Evolutionary conservation across 73 alveolate species (phyloP).

Genomic region (Stentor roeselii): DNA sequence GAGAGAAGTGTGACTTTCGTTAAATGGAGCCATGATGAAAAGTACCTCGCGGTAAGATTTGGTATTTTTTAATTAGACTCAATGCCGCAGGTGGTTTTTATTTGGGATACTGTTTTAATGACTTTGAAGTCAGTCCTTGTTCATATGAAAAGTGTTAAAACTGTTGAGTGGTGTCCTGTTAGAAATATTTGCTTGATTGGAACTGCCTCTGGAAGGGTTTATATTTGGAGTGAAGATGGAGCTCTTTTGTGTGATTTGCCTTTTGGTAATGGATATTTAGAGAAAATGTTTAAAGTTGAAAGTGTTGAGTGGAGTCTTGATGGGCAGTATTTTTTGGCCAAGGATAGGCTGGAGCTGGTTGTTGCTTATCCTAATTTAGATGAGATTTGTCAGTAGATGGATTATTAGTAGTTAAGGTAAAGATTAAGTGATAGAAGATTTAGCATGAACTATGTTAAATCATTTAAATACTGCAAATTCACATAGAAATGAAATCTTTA

Average conservation of each 20-base stretch:
- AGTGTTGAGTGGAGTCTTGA: constrained; percentile 82
- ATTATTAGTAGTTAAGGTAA: too few species aligned
- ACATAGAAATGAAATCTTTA: too few species aligned
- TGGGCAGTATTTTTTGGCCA: constrained; percentile 66
- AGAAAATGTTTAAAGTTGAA: constrained; percentile 51
- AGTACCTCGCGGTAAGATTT: constrained; percentile 74
- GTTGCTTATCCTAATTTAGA: constrained; percentile 75
- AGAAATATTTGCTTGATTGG: constrained; percentile 67
- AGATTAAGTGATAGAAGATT: too few species aligned
- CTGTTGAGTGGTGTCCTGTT: constrained; percentile 72
- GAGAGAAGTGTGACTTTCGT: constrained; percentile 65
- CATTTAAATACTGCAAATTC: too few species aligned
- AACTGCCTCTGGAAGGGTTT: constrained; percentile 69
- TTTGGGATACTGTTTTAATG: constrained; percentile 77
- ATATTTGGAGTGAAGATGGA: constrained; percentile 72
- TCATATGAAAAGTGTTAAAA: constrained; percentile 71
- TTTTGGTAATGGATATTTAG: constrained; percentile 34
- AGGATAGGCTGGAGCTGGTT: constrained; percentile 56
- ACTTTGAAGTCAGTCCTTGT: constrained; percentile 67
- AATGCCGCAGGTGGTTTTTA: constrained; percentile 65
- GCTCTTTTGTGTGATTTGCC: constrained; percentile 76
- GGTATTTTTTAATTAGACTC: constrained; percentile 38
- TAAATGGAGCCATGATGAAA: constrained; percentile 75
- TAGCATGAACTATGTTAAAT: too few species aligned
- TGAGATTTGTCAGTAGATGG: too few species aligned